Evolutionary conservation across 139 green algal genomes (phyloP).

Genomic region (Marvania coccoides): DNA sequence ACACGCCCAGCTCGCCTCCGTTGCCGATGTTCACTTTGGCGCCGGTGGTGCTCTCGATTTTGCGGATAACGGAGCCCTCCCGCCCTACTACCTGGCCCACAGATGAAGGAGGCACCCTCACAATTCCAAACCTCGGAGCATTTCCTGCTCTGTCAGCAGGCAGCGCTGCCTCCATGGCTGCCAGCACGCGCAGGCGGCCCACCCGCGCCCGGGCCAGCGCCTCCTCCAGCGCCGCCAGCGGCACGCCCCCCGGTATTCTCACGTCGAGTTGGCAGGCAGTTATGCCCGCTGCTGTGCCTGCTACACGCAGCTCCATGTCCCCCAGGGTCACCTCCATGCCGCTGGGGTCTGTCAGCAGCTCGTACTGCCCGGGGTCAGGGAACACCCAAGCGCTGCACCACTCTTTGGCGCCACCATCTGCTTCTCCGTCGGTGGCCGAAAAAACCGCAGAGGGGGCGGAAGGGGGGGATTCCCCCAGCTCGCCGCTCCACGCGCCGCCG

Average conservation of each 20-base stretch:
- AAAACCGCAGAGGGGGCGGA: neutral
- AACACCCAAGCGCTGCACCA: neutral
- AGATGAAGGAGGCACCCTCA: slow-evolving; percentile 22
- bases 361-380: slow-evolving; percentile 21
- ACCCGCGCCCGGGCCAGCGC: slow-evolving; percentile 22
- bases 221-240: slow-evolving; percentile 26
- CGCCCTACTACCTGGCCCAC: slow-evolving; percentile 45
- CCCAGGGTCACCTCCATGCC: slow-evolving; percentile 53
- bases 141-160: neutral
- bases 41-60: slow-evolving; percentile 29
- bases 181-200: slow-evolving; percentile 27
- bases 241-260: slow-evolving; percentile 55
- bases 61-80: slow-evolving; percentile 32
- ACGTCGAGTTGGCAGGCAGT: slow-evolving; percentile 60
- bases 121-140: slow-evolving; percentile 12
- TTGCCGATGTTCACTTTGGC: slow-evolving; percentile 28
- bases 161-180: slow-evolving; percentile 37
- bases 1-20: slow-evolving; percentile 33
- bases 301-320: slow-evolving; percentile 67
- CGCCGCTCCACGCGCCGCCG: neutral
- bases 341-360: slow-evolving; percentile 42
- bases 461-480: neutral
- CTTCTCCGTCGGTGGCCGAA: neutral
- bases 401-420: neutral
- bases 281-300: slow-evolving; percentile 44